A percentile compares a stretch with the other conserved stretches of the same genome.
These are phyloP conservation scores for Ogataea allantospora DNA, from an alignment of 805 yeast genomes.

Conservation along the genomic window DNA sequence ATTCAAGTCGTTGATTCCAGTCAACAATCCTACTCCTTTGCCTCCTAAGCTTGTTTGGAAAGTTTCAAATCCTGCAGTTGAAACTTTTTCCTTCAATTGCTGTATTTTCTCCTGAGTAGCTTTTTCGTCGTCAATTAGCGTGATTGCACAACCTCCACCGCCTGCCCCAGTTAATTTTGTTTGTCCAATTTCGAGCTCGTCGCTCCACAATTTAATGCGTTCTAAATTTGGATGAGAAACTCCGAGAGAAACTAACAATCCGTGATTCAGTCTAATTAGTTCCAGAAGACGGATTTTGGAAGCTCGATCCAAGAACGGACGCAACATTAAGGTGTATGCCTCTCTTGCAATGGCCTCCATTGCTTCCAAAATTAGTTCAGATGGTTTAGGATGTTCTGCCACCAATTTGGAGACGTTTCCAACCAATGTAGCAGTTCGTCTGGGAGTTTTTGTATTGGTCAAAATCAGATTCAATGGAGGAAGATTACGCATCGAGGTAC, in stretches of 20 bases:
- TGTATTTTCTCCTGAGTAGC: constrained; percentile 34
- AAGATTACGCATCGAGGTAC: constrained; percentile 67
- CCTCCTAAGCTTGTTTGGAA: constrained; percentile 86
- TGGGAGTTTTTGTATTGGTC: constrained; percentile 83
- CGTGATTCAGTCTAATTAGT: constrained; percentile 81
- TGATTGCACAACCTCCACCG: constrained; percentile 98
- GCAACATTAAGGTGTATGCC: constrained; percentile 64
- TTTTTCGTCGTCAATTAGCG: constrained; percentile 58
- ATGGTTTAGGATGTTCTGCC: constrained; percentile 51
- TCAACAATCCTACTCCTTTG: constrained; percentile 69
- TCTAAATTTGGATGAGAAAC: constrained; percentile 94
- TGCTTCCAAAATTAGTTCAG: constrained; percentile 63
- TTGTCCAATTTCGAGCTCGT: constrained; percentile 65
- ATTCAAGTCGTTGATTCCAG: constrained; percentile 17
- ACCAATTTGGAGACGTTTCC: constrained; percentile 64
- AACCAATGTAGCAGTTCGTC: constrained; percentile 83
- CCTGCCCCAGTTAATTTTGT: constrained; percentile 98
- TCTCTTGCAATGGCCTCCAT: constrained; percentile 72
- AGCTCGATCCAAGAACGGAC: constrained; percentile 45
- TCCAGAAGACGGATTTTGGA: constrained; percentile 49
- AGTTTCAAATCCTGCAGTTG: constrained; percentile 59
- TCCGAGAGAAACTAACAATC: constrained; percentile 77
- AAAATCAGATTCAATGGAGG: constrained; percentile 73
- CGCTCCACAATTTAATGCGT: constrained; percentile 63
- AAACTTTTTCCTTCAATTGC: constrained; percentile 38